Percentiles rank a stretch among this genome's conserved stretches.
phyloP scores from a whole-genome alignment of 495 filamentous ascomycete species.

The Daldinia bambusicola region DNA sequence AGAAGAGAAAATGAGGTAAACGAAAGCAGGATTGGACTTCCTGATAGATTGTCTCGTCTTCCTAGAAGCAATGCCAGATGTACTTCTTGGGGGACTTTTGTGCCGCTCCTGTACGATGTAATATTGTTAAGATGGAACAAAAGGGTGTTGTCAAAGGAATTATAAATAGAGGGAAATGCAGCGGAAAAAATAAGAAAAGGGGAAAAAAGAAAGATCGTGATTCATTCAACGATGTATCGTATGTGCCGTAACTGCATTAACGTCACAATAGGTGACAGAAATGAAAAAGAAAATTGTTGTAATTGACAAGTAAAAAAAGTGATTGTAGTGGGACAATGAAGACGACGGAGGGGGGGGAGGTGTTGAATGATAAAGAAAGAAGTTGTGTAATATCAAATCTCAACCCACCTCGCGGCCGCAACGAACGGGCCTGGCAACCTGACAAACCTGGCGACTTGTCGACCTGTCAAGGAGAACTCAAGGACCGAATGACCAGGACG shows the following conservation, averaged over 20 bases:
- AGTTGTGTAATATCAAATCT: slow-evolving; percentile 22
- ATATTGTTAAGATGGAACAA: slow-evolving; percentile 16
- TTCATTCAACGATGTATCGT: slow-evolving; percentile 40
- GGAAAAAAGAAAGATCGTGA: slow-evolving; percentile 14
- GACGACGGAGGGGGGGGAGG: slow-evolving; percentile 28
- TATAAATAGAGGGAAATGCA: slow-evolving; percentile 29
- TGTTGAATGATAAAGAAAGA: slow-evolving; percentile 40
- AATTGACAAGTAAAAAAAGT: slow-evolving; percentile 6
- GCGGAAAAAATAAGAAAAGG: slow-evolving; percentile 15
- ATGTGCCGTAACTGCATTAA: slow-evolving; percentile 33
- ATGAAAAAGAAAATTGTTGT: slow-evolving; percentile 16
- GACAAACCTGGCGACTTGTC: not conserved
- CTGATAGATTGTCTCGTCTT: slow-evolving; percentile 9
- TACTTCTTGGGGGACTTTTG: slow-evolving; percentile 7
- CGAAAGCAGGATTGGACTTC: slow-evolving; percentile 20
- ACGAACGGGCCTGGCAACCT: not conserved
- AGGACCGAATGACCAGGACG: slow-evolving; percentile 20
- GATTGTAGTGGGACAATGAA: slow-evolving; percentile 30
- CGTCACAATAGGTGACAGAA: slow-evolving; percentile 18
- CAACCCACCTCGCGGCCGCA: slow-evolving; percentile 15
- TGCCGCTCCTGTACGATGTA: slow-evolving; percentile 11
- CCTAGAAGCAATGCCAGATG: slow-evolving; percentile 16
- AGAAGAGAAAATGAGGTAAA: not conserved
- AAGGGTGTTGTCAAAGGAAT: slow-evolving; percentile 32
- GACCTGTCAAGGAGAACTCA: slow-evolving; percentile 17